Evolutionary conservation across 2,329 filamentous ascomycete genomes (phyloP).

Genomic region (Tolypocladium album): DNA sequence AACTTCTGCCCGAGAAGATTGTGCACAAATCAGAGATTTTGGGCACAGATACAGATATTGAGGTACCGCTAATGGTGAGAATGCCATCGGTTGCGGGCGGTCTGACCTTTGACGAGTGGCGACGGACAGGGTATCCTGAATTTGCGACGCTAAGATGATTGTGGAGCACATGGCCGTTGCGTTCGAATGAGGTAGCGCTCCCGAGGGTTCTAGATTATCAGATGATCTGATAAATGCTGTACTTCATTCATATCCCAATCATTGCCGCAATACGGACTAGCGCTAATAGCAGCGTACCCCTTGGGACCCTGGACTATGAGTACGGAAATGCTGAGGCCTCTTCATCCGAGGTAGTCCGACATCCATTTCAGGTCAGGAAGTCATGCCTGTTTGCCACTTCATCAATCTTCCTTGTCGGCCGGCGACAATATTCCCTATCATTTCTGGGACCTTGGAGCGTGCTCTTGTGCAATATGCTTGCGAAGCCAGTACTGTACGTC

Average conservation of each 20-base stretch:
- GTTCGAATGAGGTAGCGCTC: not conserved
- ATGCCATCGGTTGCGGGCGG: slow-evolving; percentile 23
- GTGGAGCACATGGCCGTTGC: not conserved
- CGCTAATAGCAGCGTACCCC: not conserved
- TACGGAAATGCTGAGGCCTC: not conserved
- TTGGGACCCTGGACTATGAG: too few species aligned
- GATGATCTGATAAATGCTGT: slow-evolving; percentile 22
- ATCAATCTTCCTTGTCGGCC: not conserved
- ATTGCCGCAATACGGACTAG: not conserved
- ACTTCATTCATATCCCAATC: slow-evolving; percentile 11
- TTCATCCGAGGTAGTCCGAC: not conserved
- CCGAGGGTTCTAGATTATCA: slow-evolving; percentile 14
- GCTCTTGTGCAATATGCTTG: not conserved
- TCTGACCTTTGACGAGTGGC: slow-evolving; percentile 24
- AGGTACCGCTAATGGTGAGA: slow-evolving; percentile 29
- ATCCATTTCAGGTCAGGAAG: not conserved
- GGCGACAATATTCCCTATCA: not conserved
- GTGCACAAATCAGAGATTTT: slow-evolving; percentile 25
- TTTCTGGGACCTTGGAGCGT: not conserved
- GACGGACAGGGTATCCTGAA: not conserved
- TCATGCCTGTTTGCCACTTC: not conserved
- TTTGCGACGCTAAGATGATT: not conserved
- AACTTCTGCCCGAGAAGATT: slow-evolving; percentile 24
- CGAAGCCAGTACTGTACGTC: not conserved
- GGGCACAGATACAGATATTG: slow-evolving; percentile 22